These are phyloP conservation scores for Rubia tinctorum DNA, from an alignment of 305 asterid species.

Conservation along the genomic window DNA sequence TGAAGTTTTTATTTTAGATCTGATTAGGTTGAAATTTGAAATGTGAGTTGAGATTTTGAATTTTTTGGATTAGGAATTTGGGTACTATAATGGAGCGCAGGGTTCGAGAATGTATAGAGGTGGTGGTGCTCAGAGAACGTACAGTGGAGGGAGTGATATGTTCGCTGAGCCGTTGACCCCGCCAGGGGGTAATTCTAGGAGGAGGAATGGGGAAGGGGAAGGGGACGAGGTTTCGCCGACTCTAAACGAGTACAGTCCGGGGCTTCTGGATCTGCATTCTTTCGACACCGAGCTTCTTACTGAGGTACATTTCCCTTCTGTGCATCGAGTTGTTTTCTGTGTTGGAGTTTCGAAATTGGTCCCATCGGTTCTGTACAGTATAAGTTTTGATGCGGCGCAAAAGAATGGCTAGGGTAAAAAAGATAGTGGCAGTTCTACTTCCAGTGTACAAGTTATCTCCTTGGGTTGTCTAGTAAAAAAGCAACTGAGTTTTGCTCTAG, in stretches of 20 bases:
- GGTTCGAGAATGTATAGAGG: slow-evolving; percentile 62
- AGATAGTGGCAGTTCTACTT: not conserved
- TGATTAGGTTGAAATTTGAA: slow-evolving; percentile 18
- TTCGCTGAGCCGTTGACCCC: slow-evolving; percentile 78
- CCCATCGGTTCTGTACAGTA: not conserved
- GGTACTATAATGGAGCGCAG: slow-evolving; percentile 71
- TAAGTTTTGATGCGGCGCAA: not conserved
- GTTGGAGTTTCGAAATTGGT: not conserved
- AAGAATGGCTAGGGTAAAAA: not conserved
- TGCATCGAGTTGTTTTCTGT: not conserved
- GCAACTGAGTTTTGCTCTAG: slow-evolving; percentile 3
- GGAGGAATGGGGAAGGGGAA: slow-evolving; percentile 59
- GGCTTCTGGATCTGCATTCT: slow-evolving; percentile 96
- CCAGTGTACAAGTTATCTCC: not conserved
- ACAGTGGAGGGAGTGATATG: slow-evolving; percentile 51
- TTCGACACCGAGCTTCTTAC: slow-evolving; percentile 87
- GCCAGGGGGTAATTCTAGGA: slow-evolving; percentile 38
- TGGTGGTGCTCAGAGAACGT: slow-evolving; percentile 31
- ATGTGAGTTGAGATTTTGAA: slow-evolving; percentile 5
- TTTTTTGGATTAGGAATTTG: slow-evolving; percentile 54
- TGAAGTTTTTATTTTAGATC: slow-evolving; percentile 36
- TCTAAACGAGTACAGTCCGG: slow-evolving; percentile 90
- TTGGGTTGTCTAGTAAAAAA: not conserved
- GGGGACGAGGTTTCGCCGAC: slow-evolving; percentile 51
- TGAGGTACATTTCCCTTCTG: slow-evolving; percentile 42